Conservation (phyloP, 768 basidiomycete genomes). For the Neoboletus brunneissimus region DNA sequence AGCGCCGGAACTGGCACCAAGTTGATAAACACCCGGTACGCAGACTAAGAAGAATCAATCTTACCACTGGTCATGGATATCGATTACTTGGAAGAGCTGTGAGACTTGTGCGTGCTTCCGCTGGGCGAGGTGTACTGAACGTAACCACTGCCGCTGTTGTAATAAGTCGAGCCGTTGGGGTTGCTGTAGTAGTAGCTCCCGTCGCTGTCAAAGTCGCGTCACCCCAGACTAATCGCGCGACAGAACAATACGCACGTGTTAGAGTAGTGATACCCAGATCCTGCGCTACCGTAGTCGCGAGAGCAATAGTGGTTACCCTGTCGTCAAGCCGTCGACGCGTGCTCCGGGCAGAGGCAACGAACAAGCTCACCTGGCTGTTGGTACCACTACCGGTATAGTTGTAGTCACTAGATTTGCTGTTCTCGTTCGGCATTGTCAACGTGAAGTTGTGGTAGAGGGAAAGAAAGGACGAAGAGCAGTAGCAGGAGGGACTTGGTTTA, state of each 20-base stretch:
- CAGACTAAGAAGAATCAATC: not conserved
- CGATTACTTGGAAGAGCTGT: constrained; percentile 23
- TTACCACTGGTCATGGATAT: not conserved
- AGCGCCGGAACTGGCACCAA: not conserved
- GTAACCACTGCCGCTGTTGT: constrained; percentile 48
- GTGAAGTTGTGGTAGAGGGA: not conserved
- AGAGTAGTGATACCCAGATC: constrained; percentile 58
- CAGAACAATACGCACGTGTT: constrained; percentile 41
- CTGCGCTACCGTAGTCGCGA: constrained; percentile 44
- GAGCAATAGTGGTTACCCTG: constrained; percentile 64
- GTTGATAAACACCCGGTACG: not conserved
- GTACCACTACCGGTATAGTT: constrained; percentile 47
- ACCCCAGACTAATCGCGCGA: not conserved
- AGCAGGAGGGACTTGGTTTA: not conserved
- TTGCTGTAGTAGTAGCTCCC: constrained; percentile 66
- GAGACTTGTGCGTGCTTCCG: constrained; percentile 32
- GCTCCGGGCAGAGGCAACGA: not conserved
- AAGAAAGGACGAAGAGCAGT: not conserved
- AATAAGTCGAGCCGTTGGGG: constrained; percentile 58
- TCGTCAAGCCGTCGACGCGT: not conserved
- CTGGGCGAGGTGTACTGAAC: constrained; percentile 50
- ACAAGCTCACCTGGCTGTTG: constrained; percentile 45
- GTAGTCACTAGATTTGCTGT: constrained; percentile 31
- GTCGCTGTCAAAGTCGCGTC: constrained; percentile 31
- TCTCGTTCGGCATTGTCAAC: constrained; percentile 15